A percentile compares a stretch with the other conserved stretches of the same genome.
phyloP scores from a whole-genome alignment of 2,329 filamentous ascomycete species.

The Aureobasidium sp. region DNA sequence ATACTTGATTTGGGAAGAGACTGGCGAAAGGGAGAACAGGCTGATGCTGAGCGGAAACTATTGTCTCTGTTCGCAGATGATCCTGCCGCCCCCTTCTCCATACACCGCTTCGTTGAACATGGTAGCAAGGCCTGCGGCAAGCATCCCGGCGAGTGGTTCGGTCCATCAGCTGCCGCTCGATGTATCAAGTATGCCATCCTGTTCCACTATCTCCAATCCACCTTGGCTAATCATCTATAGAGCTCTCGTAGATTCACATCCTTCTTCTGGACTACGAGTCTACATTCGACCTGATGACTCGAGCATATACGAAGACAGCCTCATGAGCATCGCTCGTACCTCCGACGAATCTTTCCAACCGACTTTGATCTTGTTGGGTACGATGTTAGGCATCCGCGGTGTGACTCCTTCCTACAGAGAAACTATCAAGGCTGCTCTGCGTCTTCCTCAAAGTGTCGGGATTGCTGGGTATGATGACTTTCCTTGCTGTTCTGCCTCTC shows the following conservation, averaged over 20 bases:
- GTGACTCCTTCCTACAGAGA: slow-evolving; percentile 94
- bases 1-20: slow-evolving; percentile 71
- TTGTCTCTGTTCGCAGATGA: slow-evolving; percentile 83
- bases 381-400: slow-evolving; percentile 84
- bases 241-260: slow-evolving; percentile 62
- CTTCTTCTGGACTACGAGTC: slow-evolving; percentile 60
- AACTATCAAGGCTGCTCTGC: slow-evolving; percentile 74
- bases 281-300: slow-evolving; percentile 86
- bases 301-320: slow-evolving; percentile 87
- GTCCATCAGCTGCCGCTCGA: slow-evolving; percentile 87
- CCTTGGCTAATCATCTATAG: slow-evolving; percentile 39
- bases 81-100: slow-evolving; percentile 78
- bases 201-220: slow-evolving; percentile 13
- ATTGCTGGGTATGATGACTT: slow-evolving; percentile 56
- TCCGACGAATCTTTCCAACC: slow-evolving; percentile 63
- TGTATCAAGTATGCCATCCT: slow-evolving; percentile 72
- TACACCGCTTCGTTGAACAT: slow-evolving; percentile 87
- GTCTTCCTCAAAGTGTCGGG: slow-evolving; percentile 87
- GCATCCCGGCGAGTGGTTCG: slow-evolving; percentile 96
- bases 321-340: slow-evolving; percentile 68
- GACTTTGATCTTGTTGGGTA: slow-evolving; percentile 82
- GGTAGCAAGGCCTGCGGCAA: slow-evolving; percentile 84
- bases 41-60: slow-evolving; percentile 56
- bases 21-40: slow-evolving; percentile 62
- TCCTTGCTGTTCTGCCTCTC: background rate